Evolutionary conservation across 2,329 filamentous ascomycete genomes (phyloP).

Genomic region (Zymoseptoria ardabiliae): DNA sequence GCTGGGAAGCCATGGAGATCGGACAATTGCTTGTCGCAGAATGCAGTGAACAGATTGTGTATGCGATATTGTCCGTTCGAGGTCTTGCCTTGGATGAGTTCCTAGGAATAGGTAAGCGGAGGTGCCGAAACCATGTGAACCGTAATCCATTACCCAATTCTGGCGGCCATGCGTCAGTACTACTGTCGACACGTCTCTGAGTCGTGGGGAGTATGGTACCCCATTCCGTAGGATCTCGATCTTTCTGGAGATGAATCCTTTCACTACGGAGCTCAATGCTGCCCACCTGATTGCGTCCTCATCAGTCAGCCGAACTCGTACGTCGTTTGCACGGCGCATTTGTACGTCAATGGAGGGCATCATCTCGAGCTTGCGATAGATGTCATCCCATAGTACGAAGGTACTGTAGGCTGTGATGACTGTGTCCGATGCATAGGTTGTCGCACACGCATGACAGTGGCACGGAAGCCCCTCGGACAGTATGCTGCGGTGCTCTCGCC

Average conservation of each 20-base stretch:
- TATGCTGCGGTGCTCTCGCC: slow-evolving; percentile 47
- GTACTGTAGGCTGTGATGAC: too few relatives aligned
- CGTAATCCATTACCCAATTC: too few relatives aligned
- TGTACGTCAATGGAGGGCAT: slow-evolving; percentile 25
- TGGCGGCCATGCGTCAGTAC: too few relatives aligned
- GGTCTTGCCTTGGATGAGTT: too few relatives aligned
- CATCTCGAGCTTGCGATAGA: slow-evolving; percentile 6
- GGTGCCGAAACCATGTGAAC: too few relatives aligned
- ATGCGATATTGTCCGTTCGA: not conserved
- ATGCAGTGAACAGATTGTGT: not conserved
- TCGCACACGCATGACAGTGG: too few relatives aligned
- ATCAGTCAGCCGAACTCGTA: slow-evolving; percentile 30
- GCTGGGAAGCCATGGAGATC: not conserved
- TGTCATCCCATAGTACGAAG: too few relatives aligned
- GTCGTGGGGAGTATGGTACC: slow-evolving; percentile 16
- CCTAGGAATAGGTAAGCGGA: too few relatives aligned
- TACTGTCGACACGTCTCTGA: slow-evolving; percentile 9
- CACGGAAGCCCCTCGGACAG: too few relatives aligned
- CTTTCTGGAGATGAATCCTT: too few relatives aligned
- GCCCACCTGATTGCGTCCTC: slow-evolving; percentile 34
- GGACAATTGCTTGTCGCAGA: not conserved
- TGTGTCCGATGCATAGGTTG: too few relatives aligned
- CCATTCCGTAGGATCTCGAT: slow-evolving; percentile 8
- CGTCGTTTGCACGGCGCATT: slow-evolving; percentile 36
- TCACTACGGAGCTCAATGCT: slow-evolving; percentile 29